A percentile compares a stretch with the other conserved stretches of the same genome.
phyloP scores from a whole-genome alignment of 148 eudicot genomes.

The Cornus kousa region DNA sequence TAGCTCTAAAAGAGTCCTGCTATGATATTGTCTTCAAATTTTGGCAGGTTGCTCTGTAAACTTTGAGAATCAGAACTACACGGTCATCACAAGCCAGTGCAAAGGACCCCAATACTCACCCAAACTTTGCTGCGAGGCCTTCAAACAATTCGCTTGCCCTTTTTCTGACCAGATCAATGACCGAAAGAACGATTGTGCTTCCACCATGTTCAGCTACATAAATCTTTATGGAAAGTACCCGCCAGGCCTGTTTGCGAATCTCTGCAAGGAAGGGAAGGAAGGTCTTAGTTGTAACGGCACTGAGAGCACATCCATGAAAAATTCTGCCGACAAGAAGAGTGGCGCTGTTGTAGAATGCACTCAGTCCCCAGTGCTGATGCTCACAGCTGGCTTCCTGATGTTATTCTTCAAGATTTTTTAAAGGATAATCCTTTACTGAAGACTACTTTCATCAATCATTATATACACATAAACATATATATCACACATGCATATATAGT shows the following conservation, averaged over 20 bases:
- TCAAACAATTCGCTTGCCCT: slow-evolving; percentile 64
- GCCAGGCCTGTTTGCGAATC: slow-evolving; percentile 61
- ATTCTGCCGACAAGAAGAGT: neutral
- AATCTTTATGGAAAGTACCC: slow-evolving; percentile 75
- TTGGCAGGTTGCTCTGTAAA: slow-evolving; percentile 59
- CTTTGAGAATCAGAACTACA: slow-evolving; percentile 72
- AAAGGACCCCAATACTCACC: slow-evolving; percentile 67
- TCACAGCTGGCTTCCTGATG: slow-evolving; percentile 13
- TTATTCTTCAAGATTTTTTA: slow-evolving; percentile 17
- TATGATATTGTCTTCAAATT: slow-evolving; percentile 1
- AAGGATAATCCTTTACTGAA: slow-evolving; percentile 3
- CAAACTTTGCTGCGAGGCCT: slow-evolving; percentile 42
- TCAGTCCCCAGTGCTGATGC: slow-evolving; percentile 6
- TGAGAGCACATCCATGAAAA: neutral
- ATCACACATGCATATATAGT: too few species aligned
- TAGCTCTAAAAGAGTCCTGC: neutral
- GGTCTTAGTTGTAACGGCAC: slow-evolving; percentile 46
- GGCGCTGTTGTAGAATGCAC: neutral
- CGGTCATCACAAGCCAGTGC: slow-evolving; percentile 79
- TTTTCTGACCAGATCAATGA: slow-evolving; percentile 38
- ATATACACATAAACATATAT: too few species aligned
- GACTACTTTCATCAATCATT: too few species aligned
- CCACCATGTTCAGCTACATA: slow-evolving; percentile 76
- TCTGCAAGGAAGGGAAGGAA: slow-evolving; percentile 53
- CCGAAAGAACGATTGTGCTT: slow-evolving; percentile 44